phyloP scores from a whole-genome alignment of 1,139 yeast genomes.

The Arxiozyma heterogenica region DNA sequence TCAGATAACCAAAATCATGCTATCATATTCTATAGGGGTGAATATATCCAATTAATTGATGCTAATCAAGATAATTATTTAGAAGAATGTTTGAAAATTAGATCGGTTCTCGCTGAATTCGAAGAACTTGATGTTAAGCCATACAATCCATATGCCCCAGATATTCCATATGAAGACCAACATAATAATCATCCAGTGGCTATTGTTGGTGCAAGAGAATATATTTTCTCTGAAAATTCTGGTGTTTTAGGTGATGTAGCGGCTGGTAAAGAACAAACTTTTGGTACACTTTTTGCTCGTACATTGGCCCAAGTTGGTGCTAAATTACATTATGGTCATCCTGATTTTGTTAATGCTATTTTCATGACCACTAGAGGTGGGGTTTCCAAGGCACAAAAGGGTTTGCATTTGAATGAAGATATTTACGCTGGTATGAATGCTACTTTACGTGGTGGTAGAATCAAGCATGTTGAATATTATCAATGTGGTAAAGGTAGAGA shows the following conservation, averaged over 20 bases:
- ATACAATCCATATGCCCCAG: slow-evolving; percentile 66
- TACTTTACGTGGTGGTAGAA: slow-evolving; percentile 94
- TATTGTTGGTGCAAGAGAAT: slow-evolving; percentile 98
- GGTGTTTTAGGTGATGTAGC: slow-evolving; percentile 99
- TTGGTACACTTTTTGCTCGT: slow-evolving; percentile 96
- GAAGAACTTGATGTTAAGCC: slow-evolving; percentile 89
- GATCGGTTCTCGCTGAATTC: slow-evolving; percentile 95
- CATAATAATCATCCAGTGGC: slow-evolving; percentile 74
- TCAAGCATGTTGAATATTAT: slow-evolving; percentile 97
- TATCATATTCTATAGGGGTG: slow-evolving; percentile 95
- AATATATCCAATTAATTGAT: slow-evolving; percentile 93
- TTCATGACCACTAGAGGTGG: slow-evolving; percentile 99
- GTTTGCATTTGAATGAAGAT: slow-evolving; percentile 97
- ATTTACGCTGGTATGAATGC: slow-evolving; percentile 99
- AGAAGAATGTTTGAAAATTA: slow-evolving; percentile 96
- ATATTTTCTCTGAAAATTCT: slow-evolving; percentile 96
- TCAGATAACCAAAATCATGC: slow-evolving; percentile 98
- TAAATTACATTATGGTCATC: slow-evolving; percentile 98
- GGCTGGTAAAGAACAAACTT: slow-evolving; percentile 99
- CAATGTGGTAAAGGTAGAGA: slow-evolving; percentile 99
- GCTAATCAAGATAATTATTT: slow-evolving; percentile 97
- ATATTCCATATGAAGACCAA: slow-evolving; percentile 40
- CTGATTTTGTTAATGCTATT: slow-evolving; percentile 92
- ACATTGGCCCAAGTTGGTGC: slow-evolving; percentile 98
- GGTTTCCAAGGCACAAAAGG: slow-evolving; percentile 97